Base-by-base conservation (phyloP, 2,329 filamentous ascomycete species). In the Rhexocercosporidium sp. region DNA sequence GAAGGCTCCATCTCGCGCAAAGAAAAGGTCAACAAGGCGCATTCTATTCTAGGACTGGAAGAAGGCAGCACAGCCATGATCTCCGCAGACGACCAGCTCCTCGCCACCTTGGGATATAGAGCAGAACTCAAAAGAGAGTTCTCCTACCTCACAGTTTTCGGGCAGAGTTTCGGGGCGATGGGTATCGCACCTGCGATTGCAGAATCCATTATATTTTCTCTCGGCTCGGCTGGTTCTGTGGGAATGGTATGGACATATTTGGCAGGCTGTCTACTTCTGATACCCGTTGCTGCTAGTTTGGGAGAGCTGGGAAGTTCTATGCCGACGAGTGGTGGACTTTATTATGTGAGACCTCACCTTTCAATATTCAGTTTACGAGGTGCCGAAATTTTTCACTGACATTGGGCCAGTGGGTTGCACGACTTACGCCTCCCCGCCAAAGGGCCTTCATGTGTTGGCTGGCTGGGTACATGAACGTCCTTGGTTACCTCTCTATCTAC, bases 371-470 rank as follows among this genome's bases (percentile, higher is more conserved):
- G 5, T 20, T 4, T 20, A 9, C 5, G n/a, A 12, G 8, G 20
- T 41, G 25, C 46, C 44, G 22, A 18, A 22, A 29, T 54, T 6
- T 53, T 59, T 57, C 44, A 18, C 61, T 70, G 49, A 70, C 47
- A 34, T 62, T 37, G 9, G 27, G 29, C 27, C 25, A 76, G 75
- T 77, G 76, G 76, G 76, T 77, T 53, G 76, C 76, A 64, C 69
- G 70, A 27, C 67, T 77, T 22, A 76, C 76, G 7, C 75, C 76
- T n/a, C 57, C 68, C 2, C 59, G 66, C 22, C 70, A 75, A 49
- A 70, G 76, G 59, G 74, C 75, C 3, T 75, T 77, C 46, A 76
- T 77, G 75, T 77, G 75, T 59, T 77, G 76, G 76, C 72, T 77
- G 62, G 76, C 76, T 16, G 75, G 75, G 16, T 77, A 77, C 49